Evolutionary conservation across 345 rosid species (phyloP), one percentile per base, ranked within the genome.

Genomic region (Eucalyptus sp.): DNA sequence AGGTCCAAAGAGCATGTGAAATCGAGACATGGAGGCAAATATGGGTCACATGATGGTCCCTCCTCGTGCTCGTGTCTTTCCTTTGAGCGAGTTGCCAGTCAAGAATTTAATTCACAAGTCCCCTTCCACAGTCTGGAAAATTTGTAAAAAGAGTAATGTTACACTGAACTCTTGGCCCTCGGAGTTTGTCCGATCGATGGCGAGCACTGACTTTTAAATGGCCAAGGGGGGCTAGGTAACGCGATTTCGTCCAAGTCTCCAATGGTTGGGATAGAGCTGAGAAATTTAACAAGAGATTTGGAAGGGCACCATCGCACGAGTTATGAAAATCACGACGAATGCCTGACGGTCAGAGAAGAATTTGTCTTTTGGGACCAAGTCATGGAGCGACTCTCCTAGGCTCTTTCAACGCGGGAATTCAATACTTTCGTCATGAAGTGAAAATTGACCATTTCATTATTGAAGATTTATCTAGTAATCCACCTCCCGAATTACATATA

Each of bases 21-120:
- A 37, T 37, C 48, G 48, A 41, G 84, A 20, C 84, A 22, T 6
- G 15, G 7, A 20, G 15, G 48, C 84, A 1, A 1, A 0, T 0
- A 11, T 12, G 29, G 44, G 29, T 41, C 5, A 10, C 84, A 18
- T 1, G 48, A 43, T 33, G 7, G 81, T 33, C 81, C 44, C 80
- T 68, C 44, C 25, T 33, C 81, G 81, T 71, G 81, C 81, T 10
- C 27, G 1, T 5, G 83, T 41, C 83, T 41, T 6, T 76, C 24
- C 83, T 20, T 18, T 17, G 27, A 41, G 48, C 1, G 84, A 3
- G 46, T 7, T 10, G 46, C 6, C 2, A 22, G 29, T 76, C 83
- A 41, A 41, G 29, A 76, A 7, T 22, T 13, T 11, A 41, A 22
- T 20, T 76, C 84, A 41, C 84, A 13, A 41, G 24, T 76, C 15